A percentile compares a stretch with the other conserved stretches of the same genome.
Conservation (phyloP, 1,139 yeast genomes). For the Yamadazyma friedrichii region DNA sequence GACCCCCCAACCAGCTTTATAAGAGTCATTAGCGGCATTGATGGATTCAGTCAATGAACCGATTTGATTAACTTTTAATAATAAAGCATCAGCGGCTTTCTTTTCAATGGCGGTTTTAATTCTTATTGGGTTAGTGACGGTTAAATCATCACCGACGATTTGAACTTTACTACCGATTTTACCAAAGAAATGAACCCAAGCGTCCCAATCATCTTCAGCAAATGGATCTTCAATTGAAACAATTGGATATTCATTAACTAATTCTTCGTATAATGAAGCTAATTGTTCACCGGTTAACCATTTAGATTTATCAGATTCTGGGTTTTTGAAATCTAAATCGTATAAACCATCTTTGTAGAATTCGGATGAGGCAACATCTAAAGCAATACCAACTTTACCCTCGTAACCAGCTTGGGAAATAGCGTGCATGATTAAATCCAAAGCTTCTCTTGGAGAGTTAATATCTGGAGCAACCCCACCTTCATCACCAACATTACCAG, state of each 20-base stretch:
- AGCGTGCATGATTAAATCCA: slow-evolving; percentile 85
- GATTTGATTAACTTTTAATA: slow-evolving; percentile 94
- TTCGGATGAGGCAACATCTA: slow-evolving; percentile 96
- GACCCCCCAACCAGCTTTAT: slow-evolving; percentile 94
- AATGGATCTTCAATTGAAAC: slow-evolving; percentile 97
- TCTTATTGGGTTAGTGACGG: slow-evolving; percentile 95
- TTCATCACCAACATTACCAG: slow-evolving; percentile 99
- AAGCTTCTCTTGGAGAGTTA: slow-evolving; percentile 89
- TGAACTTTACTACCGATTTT: slow-evolving; percentile 70
- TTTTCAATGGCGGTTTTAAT: slow-evolving; percentile 91
- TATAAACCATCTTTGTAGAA: slow-evolving; percentile 94
- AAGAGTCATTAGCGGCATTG: slow-evolving; percentile 89
- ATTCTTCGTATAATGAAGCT: slow-evolving; percentile 75
- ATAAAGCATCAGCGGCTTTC: slow-evolving; percentile 90
- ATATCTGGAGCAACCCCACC: slow-evolving; percentile 99
- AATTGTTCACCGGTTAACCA: slow-evolving; percentile 87
- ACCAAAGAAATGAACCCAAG: slow-evolving; percentile 84
- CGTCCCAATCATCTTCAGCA: slow-evolving; percentile 98
- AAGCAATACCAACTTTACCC: slow-evolving; percentile 85
- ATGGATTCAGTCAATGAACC: slow-evolving; percentile 91
- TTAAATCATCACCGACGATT: slow-evolving; percentile 95
- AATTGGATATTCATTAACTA: slow-evolving; percentile 88
- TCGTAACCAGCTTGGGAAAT: slow-evolving; percentile 91
- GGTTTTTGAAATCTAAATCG: slow-evolving; percentile 97
- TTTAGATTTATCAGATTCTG: slow-evolving; percentile 81